Evolutionary conservation across 257 asterid genomes (phyloP).

Genomic region (Verbascum thapsus): DNA sequence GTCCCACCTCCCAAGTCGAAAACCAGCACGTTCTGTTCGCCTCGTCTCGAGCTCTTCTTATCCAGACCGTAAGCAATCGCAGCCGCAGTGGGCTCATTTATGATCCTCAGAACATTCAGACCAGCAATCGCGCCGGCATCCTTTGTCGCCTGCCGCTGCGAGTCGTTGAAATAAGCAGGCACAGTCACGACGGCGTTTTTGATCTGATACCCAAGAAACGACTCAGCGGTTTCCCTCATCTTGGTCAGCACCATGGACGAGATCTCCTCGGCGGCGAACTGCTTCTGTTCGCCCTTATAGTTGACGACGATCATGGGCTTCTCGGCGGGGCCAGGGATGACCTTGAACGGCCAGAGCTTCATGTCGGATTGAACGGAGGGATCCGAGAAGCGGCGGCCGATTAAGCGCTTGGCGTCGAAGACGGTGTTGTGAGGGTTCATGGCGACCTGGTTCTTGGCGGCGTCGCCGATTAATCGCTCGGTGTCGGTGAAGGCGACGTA

Average conservation of each 20-base stretch:
- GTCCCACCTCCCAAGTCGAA: conserved; percentile 66
- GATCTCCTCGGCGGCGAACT: conserved; percentile 54
- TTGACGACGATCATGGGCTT: conserved; percentile 50
- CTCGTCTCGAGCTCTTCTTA: conserved; percentile 41
- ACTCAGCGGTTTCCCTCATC: conserved; percentile 53
- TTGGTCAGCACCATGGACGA: conserved; percentile 54
- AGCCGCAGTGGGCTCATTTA: conserved; percentile 67
- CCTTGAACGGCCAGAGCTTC: conserved; percentile 63
- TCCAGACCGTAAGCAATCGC: conserved; percentile 66
- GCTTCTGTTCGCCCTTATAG: conserved; percentile 54
- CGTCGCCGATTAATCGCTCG: conserved; percentile 57
- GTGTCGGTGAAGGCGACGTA: conserved; percentile 67
- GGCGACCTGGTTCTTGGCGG: conserved; percentile 62
- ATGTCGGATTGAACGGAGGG: conserved; percentile 59
- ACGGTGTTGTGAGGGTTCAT: conserved; percentile 68
- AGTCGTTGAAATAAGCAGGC: conserved; percentile 62
- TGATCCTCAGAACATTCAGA: conserved; percentile 51
- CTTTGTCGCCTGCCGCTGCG: conserved; percentile 64
- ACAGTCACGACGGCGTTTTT: conserved; percentile 59
- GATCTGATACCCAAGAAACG: conserved; percentile 44
- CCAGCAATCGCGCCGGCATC: conserved; percentile 60
- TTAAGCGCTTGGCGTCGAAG: conserved; percentile 60
- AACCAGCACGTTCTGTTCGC: conserved; percentile 48
- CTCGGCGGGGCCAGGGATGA: conserved; percentile 47
- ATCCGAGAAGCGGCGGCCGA: conserved; percentile 53